Evolutionary conservation across 2,329 filamentous ascomycete species (phyloP), one percentile per base, ranked within the genome.

Genomic region (Leptographium lundbergii): DNA sequence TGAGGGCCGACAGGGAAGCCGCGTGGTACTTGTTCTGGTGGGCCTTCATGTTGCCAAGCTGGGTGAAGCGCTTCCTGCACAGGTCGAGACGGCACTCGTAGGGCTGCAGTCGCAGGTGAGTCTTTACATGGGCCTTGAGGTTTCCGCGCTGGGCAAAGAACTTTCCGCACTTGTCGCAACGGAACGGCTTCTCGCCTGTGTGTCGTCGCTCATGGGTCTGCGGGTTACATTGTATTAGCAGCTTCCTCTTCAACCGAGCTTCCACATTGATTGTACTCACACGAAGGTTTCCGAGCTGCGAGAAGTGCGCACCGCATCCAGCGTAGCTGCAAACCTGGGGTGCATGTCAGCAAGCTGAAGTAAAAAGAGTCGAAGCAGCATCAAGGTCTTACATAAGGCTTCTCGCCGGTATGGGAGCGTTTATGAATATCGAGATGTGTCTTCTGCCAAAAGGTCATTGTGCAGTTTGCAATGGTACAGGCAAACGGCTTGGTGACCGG

Each of bases 21-120:
- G 82, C 81, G 72, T 97, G 92, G 69, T 95, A 96, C 68, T 91
- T 92, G 75, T 96, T 96, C 72, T 95, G 90, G 68, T 97, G 92
- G 2, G 87, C 89, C 81, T 97, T 97, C 65, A 96, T 81, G 68
- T 96, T 96, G 10, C 92, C 92, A 1, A 92, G 81, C 65, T 95
- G 89, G 0, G 89, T 95, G 69, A 96, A 96, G 51, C 85, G 80
- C 75, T 96, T 96, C 62, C 84, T 83, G 73, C 92, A 97, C 61
- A 84, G 80, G 65, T 95, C 90, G 9, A 96, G 78, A 61, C 81
- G 84, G 73, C 92, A 97, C 34, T 82, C 81, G 69, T 87, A 96
- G 1, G 86, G 88, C 72, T 94, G 95, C 45, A 82, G 78, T 53
- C 85, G 80, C 61, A 85, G 79, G 71, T 96, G 91, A 2, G 89